Evolutionary conservation across 139 green algal genomes (phyloP), one percentile per base, ranked within the genome.

Genomic region (Chlorella sp.): DNA sequence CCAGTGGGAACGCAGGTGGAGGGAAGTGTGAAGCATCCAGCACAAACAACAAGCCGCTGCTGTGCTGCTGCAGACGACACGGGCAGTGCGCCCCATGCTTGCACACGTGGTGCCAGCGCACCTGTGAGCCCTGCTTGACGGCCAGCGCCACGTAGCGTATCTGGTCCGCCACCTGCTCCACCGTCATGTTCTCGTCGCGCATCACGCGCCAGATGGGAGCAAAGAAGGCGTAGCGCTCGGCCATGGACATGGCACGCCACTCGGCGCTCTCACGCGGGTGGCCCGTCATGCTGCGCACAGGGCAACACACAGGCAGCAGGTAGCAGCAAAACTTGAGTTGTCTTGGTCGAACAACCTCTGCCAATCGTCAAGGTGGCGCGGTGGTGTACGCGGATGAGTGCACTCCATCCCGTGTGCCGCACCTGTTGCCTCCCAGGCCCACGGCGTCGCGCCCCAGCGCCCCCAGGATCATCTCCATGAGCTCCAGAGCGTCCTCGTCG

Each of bases 381-480:
- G 14, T 59, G 14, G 49, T 59, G 20, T 59, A 59, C 14, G 49
- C 49, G 49, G 49, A 20, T 14, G 49, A 59, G 49, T 14, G 49
- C 14, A 59, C 20, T 59, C 14, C 49, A 63, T 4, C 69, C 80
- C 78, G 71, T 84, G 35, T 77, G 71, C n/a, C n/a, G n/a, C n/a
- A n/a, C n/a, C n/a, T n/a, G n/a, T n/a, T n/a, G n/a, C n/a, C n/a
- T 17, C 90, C 90, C 73, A 96, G 69, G 5, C 91, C 91, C 27
- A 96, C 79, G 1, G 91, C 91, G 55, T 96, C 91, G 0, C 84
- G 64, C 26, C 89, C 91, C 30, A 96, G 81, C 0, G 91, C 91
- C 0, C 91, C 90, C 67, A 96, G 78, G 34, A 96, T 94, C 91
- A 96, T 96, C 70, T 96, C 91, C 83, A 96, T 91, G 49, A 96